Evolutionary conservation across 768 basidiomycete genomes (phyloP).

Genomic region (Asterophora parasitica): DNA sequence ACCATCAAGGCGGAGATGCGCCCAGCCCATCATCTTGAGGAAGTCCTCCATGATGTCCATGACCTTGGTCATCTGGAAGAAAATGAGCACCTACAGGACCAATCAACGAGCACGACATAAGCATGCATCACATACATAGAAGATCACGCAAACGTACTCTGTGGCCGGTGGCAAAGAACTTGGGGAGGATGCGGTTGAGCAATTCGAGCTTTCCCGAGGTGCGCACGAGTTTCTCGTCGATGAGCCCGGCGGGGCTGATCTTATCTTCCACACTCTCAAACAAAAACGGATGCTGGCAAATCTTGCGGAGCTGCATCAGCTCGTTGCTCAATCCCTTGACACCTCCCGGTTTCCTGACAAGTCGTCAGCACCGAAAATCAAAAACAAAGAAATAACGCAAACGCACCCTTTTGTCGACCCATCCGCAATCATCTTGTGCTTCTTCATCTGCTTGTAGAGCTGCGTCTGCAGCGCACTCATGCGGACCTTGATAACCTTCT

Average conservation of each 20-base stretch:
- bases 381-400: neutral
- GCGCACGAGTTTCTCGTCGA: conserved; percentile 83
- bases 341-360: conserved; percentile 59
- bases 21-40: conserved; percentile 79
- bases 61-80: conserved; percentile 99
- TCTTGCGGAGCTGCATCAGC: conserved; percentile 97
- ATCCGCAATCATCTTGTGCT: conserved; percentile 94
- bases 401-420: conserved; percentile 72
- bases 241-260: conserved; percentile 75
- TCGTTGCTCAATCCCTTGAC: conserved; percentile 92
- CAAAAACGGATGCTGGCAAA: conserved; percentile 96
- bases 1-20: conserved; percentile 91
- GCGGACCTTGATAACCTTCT: conserved; percentile 94
- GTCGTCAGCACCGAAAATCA: neutral
- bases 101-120: neutral
- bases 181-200: conserved; percentile 86
- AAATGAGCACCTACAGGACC: conserved; percentile 76
- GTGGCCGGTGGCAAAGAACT: conserved; percentile 90
- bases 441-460: conserved; percentile 96
- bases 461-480: conserved; percentile 92
- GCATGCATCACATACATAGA: neutral
- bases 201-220: conserved; percentile 93
- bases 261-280: conserved; percentile 95
- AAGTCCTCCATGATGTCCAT: conserved; percentile 99
- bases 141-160: conserved; percentile 46